Base-by-base conservation (phyloP, 1,284 basidiomycete genomes). In the Ceratobasidium sp. region DNA sequence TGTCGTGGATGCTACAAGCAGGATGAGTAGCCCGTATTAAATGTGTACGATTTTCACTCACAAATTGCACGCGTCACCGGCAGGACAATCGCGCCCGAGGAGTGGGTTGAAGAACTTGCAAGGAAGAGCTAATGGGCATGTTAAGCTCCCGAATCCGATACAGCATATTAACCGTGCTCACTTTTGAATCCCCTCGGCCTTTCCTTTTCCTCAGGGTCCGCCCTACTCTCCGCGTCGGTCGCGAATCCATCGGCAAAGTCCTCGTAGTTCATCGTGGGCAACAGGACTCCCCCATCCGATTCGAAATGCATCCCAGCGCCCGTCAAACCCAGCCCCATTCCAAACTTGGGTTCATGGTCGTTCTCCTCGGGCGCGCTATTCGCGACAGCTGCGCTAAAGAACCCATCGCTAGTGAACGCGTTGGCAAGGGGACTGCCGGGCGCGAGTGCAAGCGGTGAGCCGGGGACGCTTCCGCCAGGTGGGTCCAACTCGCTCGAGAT, bases 21-120 rank as follows among this genome's bases (percentile, higher is more conserved):
- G 19, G 8, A 29, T 25, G 5, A 32, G n/a, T 29, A 17, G 25
- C n/a, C n/a, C 22, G 49, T n/a, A 17, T 49, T 8, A 6, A 19
- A 19, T 15, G 54, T 13, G 6, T 17, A 11, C 9, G 22, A 29
- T 40, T 5, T 34, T 6, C 11, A 66, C 73, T 65, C 61, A 75
- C 73, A 75, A 75, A 37, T 75, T 75, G 51, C 62, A 75, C 15
- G 62, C 73, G 22, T 66, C 73, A 7, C 62, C 62, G 5, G 62
- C 61, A 11, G 71, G 71, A 37, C 71, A 75, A 5, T 75, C 71
- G 2, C 71, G 46, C 4, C 71, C 71, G 37, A 75, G 62, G 34
- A 75, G 40, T 2, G 71, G 71, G 34, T 75, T 75, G 43, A 75
- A 75, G 19, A 56, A 75, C 51, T 75, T 75, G 62, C 71, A 75